These are phyloP conservation scores for Dryadomyces quercivorus DNA, from an alignment of 2,329 filamentous ascomycete genomes.

Conservation along the genomic window DNA sequence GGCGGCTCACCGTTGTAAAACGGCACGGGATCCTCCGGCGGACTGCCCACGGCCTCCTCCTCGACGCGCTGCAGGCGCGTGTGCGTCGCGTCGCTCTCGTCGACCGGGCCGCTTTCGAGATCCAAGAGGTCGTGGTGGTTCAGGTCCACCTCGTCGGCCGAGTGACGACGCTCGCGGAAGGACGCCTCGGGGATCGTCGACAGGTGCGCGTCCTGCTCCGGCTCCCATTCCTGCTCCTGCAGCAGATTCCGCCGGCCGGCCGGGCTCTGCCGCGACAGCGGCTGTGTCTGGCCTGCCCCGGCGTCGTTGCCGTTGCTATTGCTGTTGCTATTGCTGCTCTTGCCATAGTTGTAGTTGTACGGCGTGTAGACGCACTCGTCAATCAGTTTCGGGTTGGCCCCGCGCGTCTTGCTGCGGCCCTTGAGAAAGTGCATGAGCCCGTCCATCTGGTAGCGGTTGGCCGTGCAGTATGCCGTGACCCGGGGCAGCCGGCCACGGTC, in stretches of 20 bases:
- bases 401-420: conserved; percentile 62
- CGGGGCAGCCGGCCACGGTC: conserved; percentile 77
- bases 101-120: conserved; percentile 28
- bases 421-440: conserved; percentile 85
- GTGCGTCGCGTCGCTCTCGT: conserved; percentile 9
- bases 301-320: conserved; percentile 5
- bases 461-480: conserved; percentile 94
- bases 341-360: conserved; percentile 52
- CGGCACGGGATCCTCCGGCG: no score
- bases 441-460: conserved; percentile 83
- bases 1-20: neutral
- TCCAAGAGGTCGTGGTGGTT: conserved; percentile 48
- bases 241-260: conserved; percentile 14
- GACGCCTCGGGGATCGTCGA: conserved; percentile 19
- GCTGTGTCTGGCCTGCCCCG: neutral
- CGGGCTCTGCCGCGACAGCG: conserved; percentile 15
- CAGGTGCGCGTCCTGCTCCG: conserved; percentile 17
- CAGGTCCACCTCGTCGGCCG: conserved; percentile 60
- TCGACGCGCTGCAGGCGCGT: conserved; percentile 15
- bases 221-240: conserved; percentile 20
- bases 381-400: conserved; percentile 79
- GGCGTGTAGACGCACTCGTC: conserved; percentile 97
- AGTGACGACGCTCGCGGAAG: conserved; percentile 57
- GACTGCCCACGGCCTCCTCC: conserved; percentile 18
- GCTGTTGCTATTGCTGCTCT: conserved; percentile 14